Evolutionary conservation across 2,329 filamentous ascomycete genomes (phyloP).

Genomic region (Diaporthe longicolla): DNA sequence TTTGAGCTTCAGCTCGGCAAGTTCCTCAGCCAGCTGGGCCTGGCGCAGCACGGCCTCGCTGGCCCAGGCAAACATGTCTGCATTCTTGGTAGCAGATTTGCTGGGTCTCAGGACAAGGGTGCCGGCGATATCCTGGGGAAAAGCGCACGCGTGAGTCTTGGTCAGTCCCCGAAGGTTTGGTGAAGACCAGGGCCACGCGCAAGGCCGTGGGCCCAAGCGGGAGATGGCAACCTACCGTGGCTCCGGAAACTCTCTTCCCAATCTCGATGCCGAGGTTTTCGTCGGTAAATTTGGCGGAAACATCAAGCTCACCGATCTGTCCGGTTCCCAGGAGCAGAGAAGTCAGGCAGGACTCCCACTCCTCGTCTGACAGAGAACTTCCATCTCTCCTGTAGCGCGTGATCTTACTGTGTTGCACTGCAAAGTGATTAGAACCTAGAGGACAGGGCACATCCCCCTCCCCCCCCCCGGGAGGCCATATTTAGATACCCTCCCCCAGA

Average conservation of each 20-base stretch:
- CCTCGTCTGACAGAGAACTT: slow-evolving; percentile 68
- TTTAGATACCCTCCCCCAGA: slow-evolving; percentile 11
- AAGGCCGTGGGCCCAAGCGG: slow-evolving; percentile 34
- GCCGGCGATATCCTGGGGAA: slow-evolving; percentile 76
- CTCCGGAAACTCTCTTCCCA: slow-evolving; percentile 75
- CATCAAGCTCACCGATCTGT: slow-evolving; percentile 68
- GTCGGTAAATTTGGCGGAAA: slow-evolving; percentile 70
- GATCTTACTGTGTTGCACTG: slow-evolving; percentile 71
- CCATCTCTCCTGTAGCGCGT: slow-evolving; percentile 67
- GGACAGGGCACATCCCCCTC: too few relatives aligned
- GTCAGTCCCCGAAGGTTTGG: not conserved
- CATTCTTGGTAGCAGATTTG: slow-evolving; percentile 64
- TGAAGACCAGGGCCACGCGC: not conserved
- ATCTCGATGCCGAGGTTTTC: slow-evolving; percentile 72
- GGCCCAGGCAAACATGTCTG: slow-evolving; percentile 81
- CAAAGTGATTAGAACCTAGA: slow-evolving; percentile 3
- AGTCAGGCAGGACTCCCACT: slow-evolving; percentile 76
- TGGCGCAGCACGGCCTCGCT: slow-evolving; percentile 67
- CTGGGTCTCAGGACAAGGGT: slow-evolving; percentile 70
- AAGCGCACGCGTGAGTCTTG: slow-evolving; percentile 45
- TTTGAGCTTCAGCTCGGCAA: slow-evolving; percentile 59
- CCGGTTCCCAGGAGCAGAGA: slow-evolving; percentile 67
- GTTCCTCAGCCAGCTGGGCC: slow-evolving; percentile 58
- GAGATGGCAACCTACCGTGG: slow-evolving; percentile 68
- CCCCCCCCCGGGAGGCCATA: not conserved